Conservation (phyloP, 2,329 filamentous ascomycete species). For the Lecanicillium sp. region DNA sequence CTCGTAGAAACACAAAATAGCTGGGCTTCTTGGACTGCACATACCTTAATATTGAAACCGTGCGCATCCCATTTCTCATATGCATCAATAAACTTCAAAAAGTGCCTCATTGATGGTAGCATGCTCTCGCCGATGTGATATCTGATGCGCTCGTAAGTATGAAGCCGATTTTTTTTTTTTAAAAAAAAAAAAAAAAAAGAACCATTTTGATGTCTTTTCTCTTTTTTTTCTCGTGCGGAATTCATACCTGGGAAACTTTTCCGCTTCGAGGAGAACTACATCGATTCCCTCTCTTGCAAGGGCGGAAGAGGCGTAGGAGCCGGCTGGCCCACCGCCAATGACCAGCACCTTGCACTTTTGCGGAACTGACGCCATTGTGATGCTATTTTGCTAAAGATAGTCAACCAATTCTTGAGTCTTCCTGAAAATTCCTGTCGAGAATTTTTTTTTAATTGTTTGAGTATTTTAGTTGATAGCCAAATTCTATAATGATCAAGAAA, state of each 20-base stretch:
- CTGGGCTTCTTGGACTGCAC: background rate
- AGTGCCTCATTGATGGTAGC: constrained; percentile 30
- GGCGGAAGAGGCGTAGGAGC: constrained; percentile 33
- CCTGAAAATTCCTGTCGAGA: too few relatives aligned
- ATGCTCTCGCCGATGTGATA: constrained; percentile 31
- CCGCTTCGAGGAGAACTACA: constrained; percentile 33
- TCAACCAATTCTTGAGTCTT: too few relatives aligned
- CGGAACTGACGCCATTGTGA: constrained; percentile 15
- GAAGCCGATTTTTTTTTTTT: too few relatives aligned
- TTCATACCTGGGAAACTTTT: constrained; percentile 32
- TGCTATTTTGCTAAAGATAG: too few relatives aligned
- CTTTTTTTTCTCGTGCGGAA: too few relatives aligned
- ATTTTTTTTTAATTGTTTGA: too few relatives aligned
- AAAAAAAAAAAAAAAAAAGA: too few relatives aligned
- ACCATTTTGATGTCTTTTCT: too few relatives aligned
- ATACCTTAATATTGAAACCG: constrained; percentile 32
- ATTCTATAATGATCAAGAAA: too few relatives aligned
- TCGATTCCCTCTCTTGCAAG: constrained; percentile 37
- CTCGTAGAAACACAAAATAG: too few relatives aligned
- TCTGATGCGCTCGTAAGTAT: constrained; percentile 11
- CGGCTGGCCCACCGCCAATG: constrained; percentile 35
- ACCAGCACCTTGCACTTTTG: constrained; percentile 28
- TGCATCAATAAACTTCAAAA: constrained; percentile 34
- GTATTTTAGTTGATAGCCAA: too few relatives aligned
- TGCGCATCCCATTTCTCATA: constrained; percentile 28